Percentiles rank a stretch among this genome's conserved stretches.
phyloP scores from a whole-genome alignment of 306 rosid species.

The Prosopis cineraria region DNA sequence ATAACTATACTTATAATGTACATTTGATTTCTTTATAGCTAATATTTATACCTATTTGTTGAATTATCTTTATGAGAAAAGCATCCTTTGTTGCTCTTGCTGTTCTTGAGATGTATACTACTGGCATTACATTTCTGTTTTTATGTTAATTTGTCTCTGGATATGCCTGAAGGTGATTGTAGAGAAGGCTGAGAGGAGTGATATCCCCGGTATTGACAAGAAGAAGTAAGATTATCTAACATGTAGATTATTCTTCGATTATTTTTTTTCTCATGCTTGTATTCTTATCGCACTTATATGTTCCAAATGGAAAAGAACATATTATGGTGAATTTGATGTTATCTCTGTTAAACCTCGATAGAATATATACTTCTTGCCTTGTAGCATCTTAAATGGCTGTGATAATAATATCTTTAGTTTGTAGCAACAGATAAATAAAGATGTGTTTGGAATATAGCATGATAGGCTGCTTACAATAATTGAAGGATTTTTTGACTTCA shows the following conservation, averaged over 20 bases:
- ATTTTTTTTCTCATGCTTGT: slow-evolving; percentile 22
- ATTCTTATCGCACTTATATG: background rate
- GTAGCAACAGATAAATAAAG: background rate
- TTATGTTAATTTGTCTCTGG: slow-evolving; percentile 32
- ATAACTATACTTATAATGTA: background rate
- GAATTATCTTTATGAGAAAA: background rate
- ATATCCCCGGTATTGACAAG: slow-evolving; percentile 90
- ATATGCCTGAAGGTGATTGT: slow-evolving; percentile 78
- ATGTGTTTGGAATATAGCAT: background rate
- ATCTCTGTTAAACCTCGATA: slow-evolving; percentile 15
- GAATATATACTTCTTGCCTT: slow-evolving; percentile 10
- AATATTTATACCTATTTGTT: background rate
- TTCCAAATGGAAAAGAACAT: slow-evolving; percentile 27
- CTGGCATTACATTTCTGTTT: slow-evolving; percentile 18
- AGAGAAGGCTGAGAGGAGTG: slow-evolving; percentile 97
- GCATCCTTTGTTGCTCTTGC: background rate
- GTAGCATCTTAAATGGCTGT: background rate
- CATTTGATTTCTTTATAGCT: background rate
- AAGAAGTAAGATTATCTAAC: slow-evolving; percentile 69
- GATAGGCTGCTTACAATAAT: background rate
- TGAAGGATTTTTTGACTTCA: background rate
- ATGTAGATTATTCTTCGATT: slow-evolving; percentile 29
- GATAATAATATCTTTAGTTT: background rate
- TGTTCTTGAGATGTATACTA: slow-evolving; percentile 18
- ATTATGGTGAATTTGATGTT: background rate